Base-by-base conservation (phyloP, 225 moss, liverwort and hornwort species). In the Lunularia cruciata region DNA sequence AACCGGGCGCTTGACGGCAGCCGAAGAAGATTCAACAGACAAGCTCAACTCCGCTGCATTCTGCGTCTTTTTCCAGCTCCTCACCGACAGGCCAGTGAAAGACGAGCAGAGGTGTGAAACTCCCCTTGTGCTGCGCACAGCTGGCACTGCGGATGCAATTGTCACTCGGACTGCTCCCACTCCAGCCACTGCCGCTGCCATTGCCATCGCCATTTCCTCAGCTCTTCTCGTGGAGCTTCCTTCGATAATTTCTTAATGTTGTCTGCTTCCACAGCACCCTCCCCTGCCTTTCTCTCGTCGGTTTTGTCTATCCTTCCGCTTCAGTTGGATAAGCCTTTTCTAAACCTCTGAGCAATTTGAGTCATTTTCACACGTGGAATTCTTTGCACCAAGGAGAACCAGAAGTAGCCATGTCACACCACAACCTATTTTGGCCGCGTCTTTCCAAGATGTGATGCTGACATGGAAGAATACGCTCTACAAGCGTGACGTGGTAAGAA, bases 81-180 rank as follows among this genome's bases (percentile, higher is more conserved):
- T 69, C 42, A 95, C 59, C 0, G 94, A 88, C 74, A 95, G 78
- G 25, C 92, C 94, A 40, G 76, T 77, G 79, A 95, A 95, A 18
- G 87, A 86, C 28, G 94, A 89, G 72, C 78, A 56, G 30, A 95
- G 91, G 30, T 71, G 70, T 35, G 77, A 73, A 13, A 81, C 75
- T 30, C 70, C 56, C 31, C 55, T 39, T 30, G 70, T 26, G 26
- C 65, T 39, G 47, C 60, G 25, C 63, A 59, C 77, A 49, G 75
- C 76, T 31, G 77, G 68, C 52, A 66, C 38, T 68, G 79, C 70
- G 26, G 72, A 76, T 39, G 72, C 73, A 70, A 65, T 65, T 48
- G 58, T 60, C 73, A 77, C 58, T 65, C 85, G 70, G 53, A 64
- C 74, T 40, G 72, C 75, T 69, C 70, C 53, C 9, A 54, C 51